A percentile compares a stretch with the other conserved stretches of the same genome.
Evolutionary conservation across 768 basidiomycete species (phyloP).

Genomic region (Rhodotorula graminis): DNA sequence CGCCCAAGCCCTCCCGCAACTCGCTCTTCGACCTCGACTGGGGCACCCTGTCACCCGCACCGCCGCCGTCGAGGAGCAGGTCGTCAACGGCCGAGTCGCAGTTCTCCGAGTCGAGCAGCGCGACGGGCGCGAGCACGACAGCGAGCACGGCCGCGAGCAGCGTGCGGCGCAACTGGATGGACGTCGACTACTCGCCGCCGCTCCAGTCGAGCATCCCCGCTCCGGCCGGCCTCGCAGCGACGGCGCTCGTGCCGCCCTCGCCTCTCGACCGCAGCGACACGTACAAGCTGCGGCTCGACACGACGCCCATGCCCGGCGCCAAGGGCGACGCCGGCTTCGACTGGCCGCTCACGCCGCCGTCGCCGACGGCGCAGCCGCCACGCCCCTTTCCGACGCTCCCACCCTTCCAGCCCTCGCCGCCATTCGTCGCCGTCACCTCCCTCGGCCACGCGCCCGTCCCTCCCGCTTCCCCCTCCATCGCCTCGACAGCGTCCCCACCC

Average conservation of each 20-base stretch:
- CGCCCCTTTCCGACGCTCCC: not conserved
- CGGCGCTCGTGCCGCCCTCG: not conserved
- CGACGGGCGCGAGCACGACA: too few relatives aligned
- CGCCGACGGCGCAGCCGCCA: not conserved
- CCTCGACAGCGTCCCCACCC: not conserved
- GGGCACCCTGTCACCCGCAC: not conserved
- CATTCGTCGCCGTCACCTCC: not conserved
- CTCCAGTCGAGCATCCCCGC: not conserved
- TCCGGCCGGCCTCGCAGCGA: too few relatives aligned
- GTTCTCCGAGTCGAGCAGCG: not conserved
- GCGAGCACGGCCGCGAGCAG: not conserved
- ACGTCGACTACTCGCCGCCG: conserved; percentile 2
- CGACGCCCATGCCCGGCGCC: not conserved
- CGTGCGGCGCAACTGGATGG: conserved; percentile 5
- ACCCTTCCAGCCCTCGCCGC: not conserved
- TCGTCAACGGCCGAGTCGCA: conserved; percentile 12
- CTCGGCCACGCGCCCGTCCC: not conserved
- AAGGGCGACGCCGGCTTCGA: not conserved
- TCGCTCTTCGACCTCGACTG: conserved; percentile 26
- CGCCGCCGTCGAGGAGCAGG: conserved; percentile 8
- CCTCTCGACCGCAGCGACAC: not conserved
- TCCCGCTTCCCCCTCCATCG: not conserved
- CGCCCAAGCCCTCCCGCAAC: conserved; percentile 5
- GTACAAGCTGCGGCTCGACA: not conserved
- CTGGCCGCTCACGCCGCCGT: not conserved